Evolutionary conservation across 352 stramenopile species (phyloP).

Genomic region (Phytophthora sojae): DNA sequence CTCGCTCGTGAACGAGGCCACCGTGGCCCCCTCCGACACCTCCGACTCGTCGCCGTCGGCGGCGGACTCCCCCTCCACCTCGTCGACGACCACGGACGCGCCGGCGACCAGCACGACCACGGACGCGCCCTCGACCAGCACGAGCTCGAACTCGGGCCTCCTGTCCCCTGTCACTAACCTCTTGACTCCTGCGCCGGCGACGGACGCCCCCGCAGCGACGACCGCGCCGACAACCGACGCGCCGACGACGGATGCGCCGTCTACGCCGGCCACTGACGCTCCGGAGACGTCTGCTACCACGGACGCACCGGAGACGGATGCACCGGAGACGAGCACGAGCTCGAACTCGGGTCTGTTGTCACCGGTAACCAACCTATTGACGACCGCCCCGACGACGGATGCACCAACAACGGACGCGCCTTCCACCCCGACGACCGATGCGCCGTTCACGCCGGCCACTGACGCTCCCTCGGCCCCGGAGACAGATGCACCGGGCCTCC

Average conservation of each 20-base stretch:
- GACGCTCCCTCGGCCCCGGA: not conserved
- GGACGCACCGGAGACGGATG: not conserved
- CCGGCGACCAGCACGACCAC: slow-evolving; percentile 1
- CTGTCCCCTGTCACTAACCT: slow-evolving; percentile 5
- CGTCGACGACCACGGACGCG: not conserved
- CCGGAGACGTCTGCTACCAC: not conserved
- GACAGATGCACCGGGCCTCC: slow-evolving; percentile 5
- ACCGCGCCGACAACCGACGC: no score
- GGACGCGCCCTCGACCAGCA: not conserved
- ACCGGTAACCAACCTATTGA: slow-evolving; percentile 31
- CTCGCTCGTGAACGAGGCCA: slow-evolving; percentile 6
- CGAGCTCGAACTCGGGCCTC: not conserved
- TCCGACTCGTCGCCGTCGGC: slow-evolving; percentile 5
- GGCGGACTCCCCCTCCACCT: not conserved
- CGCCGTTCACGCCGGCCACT: not conserved
- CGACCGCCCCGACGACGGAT: slow-evolving; percentile 5
- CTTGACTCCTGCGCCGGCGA: slow-evolving; percentile 14
- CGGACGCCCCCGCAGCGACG: slow-evolving; percentile 6
- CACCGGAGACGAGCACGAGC: not conserved
- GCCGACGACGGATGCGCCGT: not conserved
- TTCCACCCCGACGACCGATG: slow-evolving; percentile 5
- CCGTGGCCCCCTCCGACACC: slow-evolving; percentile 12
- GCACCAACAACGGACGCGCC: not conserved
- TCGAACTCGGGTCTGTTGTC: slow-evolving; percentile 10
- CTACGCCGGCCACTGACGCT: not conserved